A percentile compares a stretch with the other conserved stretches of the same genome.
phyloP scores from a whole-genome alignment of 148 eudicot species.

The Amaranthus cruentus region DNA sequence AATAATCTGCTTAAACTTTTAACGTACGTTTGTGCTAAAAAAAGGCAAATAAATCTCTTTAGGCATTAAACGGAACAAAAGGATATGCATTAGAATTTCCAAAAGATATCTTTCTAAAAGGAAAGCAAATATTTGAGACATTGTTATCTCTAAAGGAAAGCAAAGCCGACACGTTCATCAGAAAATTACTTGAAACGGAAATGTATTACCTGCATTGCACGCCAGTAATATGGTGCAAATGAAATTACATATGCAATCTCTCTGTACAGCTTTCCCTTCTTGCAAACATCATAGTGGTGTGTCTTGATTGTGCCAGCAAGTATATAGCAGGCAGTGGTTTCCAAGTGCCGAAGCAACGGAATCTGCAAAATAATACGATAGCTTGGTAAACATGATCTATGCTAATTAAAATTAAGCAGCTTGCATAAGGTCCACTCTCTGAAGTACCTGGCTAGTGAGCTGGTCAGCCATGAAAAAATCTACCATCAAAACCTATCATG shows the following conservation, averaged over 20 bases:
- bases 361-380: slow-evolving; percentile 37
- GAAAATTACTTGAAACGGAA: not conserved
- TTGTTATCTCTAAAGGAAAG: not conserved
- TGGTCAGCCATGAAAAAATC: slow-evolving; percentile 99
- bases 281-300: slow-evolving; percentile 50
- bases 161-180: not conserved
- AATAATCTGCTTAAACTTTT: not conserved
- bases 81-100: not conserved
- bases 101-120: too few relatives aligned
- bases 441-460: slow-evolving; percentile 87
- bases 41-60: not conserved
- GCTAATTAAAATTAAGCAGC: not conserved
- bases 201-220: slow-evolving; percentile 88
- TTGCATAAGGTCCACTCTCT: not conserved
- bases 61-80: not conserved
- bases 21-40: too few relatives aligned
- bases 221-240: slow-evolving; percentile 94
- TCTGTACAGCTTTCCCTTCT: slow-evolving; percentile 60
- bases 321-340: slow-evolving; percentile 78
- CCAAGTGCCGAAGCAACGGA: slow-evolving; percentile 70
- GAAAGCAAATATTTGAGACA: too few relatives aligned
- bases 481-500: slow-evolving; percentile 73
- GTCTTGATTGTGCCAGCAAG: slow-evolving; percentile 67
- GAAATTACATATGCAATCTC: slow-evolving; percentile 87
- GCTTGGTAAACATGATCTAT: not conserved